phyloP scores from a whole-genome alignment of 345 rosid genomes.

The Conringia planisiliqua region DNA sequence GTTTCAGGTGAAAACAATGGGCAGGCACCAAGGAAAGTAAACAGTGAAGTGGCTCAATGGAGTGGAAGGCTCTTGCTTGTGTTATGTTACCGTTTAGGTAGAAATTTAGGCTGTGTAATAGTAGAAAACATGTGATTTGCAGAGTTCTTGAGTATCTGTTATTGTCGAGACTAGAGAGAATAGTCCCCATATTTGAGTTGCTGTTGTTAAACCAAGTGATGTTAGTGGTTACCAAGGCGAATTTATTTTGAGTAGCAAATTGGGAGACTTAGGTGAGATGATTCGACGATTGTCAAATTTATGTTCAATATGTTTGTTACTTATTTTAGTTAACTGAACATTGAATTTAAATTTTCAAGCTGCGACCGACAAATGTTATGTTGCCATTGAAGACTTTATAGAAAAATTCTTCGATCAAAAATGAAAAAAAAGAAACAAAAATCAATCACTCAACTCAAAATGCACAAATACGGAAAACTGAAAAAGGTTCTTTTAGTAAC shows the following conservation, averaged over 20 bases:
- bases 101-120: slow-evolving; percentile 27
- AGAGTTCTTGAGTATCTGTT: slow-evolving; percentile 2
- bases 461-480: not conserved
- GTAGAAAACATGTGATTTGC: slow-evolving; percentile 4
- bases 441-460: not conserved
- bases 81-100: slow-evolving; percentile 8
- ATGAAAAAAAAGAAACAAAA: no score
- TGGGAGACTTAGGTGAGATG: not conserved
- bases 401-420: no score
- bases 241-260: not conserved
- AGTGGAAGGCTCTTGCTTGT: not conserved
- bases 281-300: not conserved
- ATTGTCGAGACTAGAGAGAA: slow-evolving; percentile 13
- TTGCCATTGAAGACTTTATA: no score
- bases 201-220: not conserved
- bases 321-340: not conserved
- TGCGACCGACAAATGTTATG: not conserved
- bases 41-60: slow-evolving; percentile 3
- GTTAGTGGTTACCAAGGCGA: not conserved
- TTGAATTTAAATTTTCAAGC: not conserved
- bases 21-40: slow-evolving; percentile 12
- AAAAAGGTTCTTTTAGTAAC: not conserved
- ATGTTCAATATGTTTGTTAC: not conserved
- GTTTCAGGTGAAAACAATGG: slow-evolving; percentile 11
- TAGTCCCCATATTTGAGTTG: not conserved